Base-by-base conservation (phyloP, 208 protist species). In the Leishmania turanica region DNA sequence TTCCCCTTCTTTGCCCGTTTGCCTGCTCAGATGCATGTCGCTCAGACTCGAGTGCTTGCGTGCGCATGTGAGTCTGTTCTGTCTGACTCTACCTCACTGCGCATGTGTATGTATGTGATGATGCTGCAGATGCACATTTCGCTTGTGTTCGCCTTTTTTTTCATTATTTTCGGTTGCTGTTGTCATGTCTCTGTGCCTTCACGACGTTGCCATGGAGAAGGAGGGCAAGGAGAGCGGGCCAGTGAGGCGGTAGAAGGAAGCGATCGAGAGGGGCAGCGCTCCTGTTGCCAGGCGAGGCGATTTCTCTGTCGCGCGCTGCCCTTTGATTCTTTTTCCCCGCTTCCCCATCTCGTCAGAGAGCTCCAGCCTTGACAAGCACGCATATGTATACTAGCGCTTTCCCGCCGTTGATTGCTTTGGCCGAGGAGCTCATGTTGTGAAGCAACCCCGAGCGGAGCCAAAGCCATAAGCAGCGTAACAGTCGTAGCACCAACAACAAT, bases 331-430 rank as follows among this genome's bases (percentile, higher is more conserved):
- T 24, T 69, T 13, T 66, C 47, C 56, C 27, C 42, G 13, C 31
- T 8, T 69, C 58, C 68, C 27, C 53, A 15, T 66, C 47, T 54
- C 40, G 31, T 21, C 24, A 31, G 27, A 34, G n/a, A 34, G 69
- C 69, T 31, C 3, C 27, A 37, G 42, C 15, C 69, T 51, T 73
- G 69, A 53, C 27, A 73, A 54, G 69, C 45, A 17, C 45, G n/a
- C 69, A 31, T 37, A 76, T 76, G 72, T 76, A 62, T 62, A 76
- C n/a, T 76, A 76, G 72, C 53, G 17, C n/a, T 24, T 76, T 58
- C 21, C 19, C 27, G 1, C 40, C 2, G 5, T 71, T 49, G 58
- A 34, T 45, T 54, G 27, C 27, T 73, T 31, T 37, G 24, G 27
- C 24, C 8, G 47, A 73, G 69, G 69, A 73, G 21, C 27, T 34